phyloP scores from a whole-genome alignment of 2,329 filamentous ascomycete genomes.

The Talaromyces verruculosus region DNA sequence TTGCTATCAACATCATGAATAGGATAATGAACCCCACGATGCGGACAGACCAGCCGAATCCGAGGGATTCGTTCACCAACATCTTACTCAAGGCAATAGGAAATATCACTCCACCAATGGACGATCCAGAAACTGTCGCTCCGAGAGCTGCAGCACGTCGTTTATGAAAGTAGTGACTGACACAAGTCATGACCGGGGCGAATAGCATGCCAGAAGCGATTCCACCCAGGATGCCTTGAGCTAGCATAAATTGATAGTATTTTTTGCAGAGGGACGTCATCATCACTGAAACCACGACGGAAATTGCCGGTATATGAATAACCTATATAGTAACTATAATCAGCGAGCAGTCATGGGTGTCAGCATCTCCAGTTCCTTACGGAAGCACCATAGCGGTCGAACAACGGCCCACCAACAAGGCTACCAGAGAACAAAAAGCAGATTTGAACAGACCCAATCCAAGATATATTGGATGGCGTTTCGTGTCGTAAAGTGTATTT shows the following conservation, averaged over 20 bases:
- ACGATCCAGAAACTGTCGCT: slow-evolving; percentile 41
- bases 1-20: slow-evolving; percentile 40
- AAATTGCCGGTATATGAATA: slow-evolving; percentile 25
- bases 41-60: slow-evolving; percentile 61
- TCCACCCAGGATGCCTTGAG: slow-evolving; percentile 51
- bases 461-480: slow-evolving; percentile 50
- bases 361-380: slow-evolving; percentile 27
- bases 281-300: slow-evolving; percentile 42
- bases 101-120: slow-evolving; percentile 57
- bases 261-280: slow-evolving; percentile 42
- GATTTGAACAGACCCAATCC: slow-evolving; percentile 54
- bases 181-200: slow-evolving; percentile 31
- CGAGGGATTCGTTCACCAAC: slow-evolving; percentile 44
- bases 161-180: slow-evolving; percentile 33
- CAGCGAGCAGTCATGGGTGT: slow-evolving; percentile 40
- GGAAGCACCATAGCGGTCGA: slow-evolving; percentile 52
- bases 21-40: slow-evolving; percentile 64
- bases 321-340: slow-evolving; percentile 50
- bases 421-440: slow-evolving; percentile 55
- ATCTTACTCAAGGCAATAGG: slow-evolving; percentile 49
- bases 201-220: slow-evolving; percentile 45
- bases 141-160: slow-evolving; percentile 33
- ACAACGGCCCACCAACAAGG: slow-evolving; percentile 53
- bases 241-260: slow-evolving; percentile 50
- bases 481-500: background rate